Percentiles rank a stretch among this genome's conserved stretches.
Evolutionary conservation across 768 basidiomycete genomes (phyloP).

Genomic region (Suillus decipiens): DNA sequence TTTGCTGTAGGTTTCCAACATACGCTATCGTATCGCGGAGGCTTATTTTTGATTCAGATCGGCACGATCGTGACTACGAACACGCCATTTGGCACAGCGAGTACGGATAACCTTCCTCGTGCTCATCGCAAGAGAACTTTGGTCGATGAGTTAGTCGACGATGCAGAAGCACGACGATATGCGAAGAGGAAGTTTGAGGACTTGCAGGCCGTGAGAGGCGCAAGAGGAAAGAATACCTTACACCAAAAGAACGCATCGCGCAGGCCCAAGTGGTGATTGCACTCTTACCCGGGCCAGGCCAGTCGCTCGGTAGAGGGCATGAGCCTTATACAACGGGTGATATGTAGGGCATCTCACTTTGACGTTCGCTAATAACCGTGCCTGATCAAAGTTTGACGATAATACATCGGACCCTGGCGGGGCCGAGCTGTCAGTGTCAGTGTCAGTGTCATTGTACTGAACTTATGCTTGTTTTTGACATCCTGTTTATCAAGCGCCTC

Average conservation of each 20-base stretch:
- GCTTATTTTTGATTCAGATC: constrained; percentile 47
- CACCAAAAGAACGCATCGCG: constrained; percentile 61
- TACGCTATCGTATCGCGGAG: not conserved
- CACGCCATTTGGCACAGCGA: constrained; percentile 72
- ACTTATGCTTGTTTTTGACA: not conserved
- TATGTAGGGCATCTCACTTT: not conserved
- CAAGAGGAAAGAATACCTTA: constrained; percentile 71
- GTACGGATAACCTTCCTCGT: constrained; percentile 69
- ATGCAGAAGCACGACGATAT: constrained; percentile 82
- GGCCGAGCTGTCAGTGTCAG: too few species aligned
- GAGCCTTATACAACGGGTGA: not conserved
- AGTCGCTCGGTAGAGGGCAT: not conserved
- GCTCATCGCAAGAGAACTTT: constrained; percentile 76
- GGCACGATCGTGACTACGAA: constrained; percentile 73
- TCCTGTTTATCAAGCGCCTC: not conserved
- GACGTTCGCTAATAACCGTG: not conserved
- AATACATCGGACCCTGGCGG: too few species aligned
- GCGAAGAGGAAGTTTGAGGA: constrained; percentile 92
- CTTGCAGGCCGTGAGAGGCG: constrained; percentile 65
- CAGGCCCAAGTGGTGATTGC: constrained; percentile 63
- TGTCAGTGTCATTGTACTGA: not conserved
- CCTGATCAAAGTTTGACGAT: not conserved
- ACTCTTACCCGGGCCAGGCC: not conserved
- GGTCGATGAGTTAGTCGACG: constrained; percentile 88
- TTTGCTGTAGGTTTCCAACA: constrained; percentile 69